Percentiles rank a stretch among this genome's conserved stretches.
phyloP scores from a whole-genome alignment of 140 eudicot genomes.

The Flaveria floridana region DNA sequence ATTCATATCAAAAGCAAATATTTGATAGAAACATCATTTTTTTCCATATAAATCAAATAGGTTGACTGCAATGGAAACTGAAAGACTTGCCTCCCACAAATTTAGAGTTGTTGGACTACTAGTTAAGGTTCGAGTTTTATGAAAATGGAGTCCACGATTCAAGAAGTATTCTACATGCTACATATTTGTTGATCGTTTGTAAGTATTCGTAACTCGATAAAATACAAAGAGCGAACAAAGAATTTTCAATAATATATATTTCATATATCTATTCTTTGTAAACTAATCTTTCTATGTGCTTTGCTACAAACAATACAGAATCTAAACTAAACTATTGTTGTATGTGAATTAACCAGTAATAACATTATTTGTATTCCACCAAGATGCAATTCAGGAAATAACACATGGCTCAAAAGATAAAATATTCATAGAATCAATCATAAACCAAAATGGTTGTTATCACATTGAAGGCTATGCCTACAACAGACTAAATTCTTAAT shows the following conservation, averaged over 20 bases:
- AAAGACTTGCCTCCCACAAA: neutral
- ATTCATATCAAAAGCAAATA: neutral
- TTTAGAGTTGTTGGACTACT: neutral
- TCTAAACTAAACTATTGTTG: too few species aligned
- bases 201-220: neutral
- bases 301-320: too few species aligned
- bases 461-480: neutral
- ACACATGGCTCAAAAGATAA: neutral
- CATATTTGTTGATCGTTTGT: neutral
- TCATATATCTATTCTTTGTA: neutral
- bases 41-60: too few species aligned
- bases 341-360: neutral
- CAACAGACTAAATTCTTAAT: too few species aligned
- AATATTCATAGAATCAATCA: neutral
- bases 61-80: neutral
- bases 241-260: neutral
- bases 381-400: neutral
- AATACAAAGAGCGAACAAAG: too few species aligned
- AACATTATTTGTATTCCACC: neutral
- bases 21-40: neutral
- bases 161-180: neutral
- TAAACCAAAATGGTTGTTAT: neutral
- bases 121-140: neutral
- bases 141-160: neutral
- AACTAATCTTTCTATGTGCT: too few species aligned